Evolutionary conservation across 1,284 basidiomycete genomes (phyloP).

Genomic region (Pyrrhoderma lamaoense): DNA sequence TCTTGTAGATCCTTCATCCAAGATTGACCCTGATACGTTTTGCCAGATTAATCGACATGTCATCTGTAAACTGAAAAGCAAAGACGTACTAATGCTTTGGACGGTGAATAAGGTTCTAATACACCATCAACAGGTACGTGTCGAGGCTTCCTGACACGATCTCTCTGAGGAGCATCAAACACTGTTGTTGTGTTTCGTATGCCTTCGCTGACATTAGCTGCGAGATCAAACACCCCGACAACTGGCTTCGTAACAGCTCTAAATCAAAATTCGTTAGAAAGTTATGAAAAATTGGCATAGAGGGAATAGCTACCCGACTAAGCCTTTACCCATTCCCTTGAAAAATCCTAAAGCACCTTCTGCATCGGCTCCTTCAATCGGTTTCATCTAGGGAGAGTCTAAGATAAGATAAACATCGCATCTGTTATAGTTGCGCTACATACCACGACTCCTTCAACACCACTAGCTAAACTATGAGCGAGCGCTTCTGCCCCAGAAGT

Average conservation of each 20-base stretch:
- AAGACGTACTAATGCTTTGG: slow-evolving; percentile 60
- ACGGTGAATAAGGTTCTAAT: slow-evolving; percentile 78
- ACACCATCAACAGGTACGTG: slow-evolving; percentile 84
- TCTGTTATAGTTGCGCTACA: slow-evolving; percentile 25
- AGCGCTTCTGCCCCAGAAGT: slow-evolving; percentile 92
- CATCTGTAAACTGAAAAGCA: too few relatives aligned
- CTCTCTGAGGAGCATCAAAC: slow-evolving; percentile 89
- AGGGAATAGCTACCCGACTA: slow-evolving; percentile 71
- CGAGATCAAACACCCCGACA: slow-evolving; percentile 94
- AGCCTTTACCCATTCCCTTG: slow-evolving; percentile 94
- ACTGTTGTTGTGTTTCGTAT: slow-evolving; percentile 98
- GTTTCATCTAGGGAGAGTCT: slow-evolving; percentile 61
- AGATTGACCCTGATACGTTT: slow-evolving; percentile 83
- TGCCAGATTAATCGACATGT: too few relatives aligned
- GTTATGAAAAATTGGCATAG: slow-evolving; percentile 2
- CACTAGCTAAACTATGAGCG: slow-evolving; percentile 90
- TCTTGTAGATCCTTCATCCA: slow-evolving; percentile 94
- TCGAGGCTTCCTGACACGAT: slow-evolving; percentile 85
- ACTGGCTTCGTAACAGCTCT: slow-evolving; percentile 94
- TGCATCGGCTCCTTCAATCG: slow-evolving; percentile 92
- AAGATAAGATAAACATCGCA: not conserved
- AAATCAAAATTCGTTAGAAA: slow-evolving; percentile 20
- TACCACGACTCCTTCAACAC: slow-evolving; percentile 92
- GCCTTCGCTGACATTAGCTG: slow-evolving; percentile 95
- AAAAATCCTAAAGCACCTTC: slow-evolving; percentile 96